Base-by-base conservation (phyloP, 2,329 filamentous ascomycete genomes). In the Tolypocladium capitatum region DNA sequence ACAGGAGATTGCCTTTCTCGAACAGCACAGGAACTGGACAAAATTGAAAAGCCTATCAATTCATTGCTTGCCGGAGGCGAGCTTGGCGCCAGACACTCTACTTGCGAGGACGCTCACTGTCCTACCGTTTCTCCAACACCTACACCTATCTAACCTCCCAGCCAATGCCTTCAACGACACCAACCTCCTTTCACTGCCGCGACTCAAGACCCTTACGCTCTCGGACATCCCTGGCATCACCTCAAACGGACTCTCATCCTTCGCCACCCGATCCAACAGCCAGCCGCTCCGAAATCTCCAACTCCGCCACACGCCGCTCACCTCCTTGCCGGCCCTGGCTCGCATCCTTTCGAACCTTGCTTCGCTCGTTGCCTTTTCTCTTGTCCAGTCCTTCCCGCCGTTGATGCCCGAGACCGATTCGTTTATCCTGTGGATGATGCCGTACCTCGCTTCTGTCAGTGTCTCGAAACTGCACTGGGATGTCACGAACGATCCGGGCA, bases 401-500 rank as follows among this genome's bases (percentile, higher is more conserved):
- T 59, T 68, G n/a, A 73, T 82, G 55, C 70, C 78, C 0, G 64
- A 70, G 14, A 73, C 73, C 46, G 73, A 75, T 50, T 70, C 72
- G 31, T 74, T 74, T 47, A 53, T 59, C 5, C 72, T 83, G 48
- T 80, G 75, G 68, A 73, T 83, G 52, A 81, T 80, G 63, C 80
- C 80, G 0, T 83, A 82, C 54, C 68, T 83, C 9, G 78, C 77
- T 0, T 81, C 76, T 0, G 48, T 57, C 1, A 75, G 71, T 9
- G 60, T 84, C 5, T 63, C 63, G 24, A 70, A 65, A 45, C 66
- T 84, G 4, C 80, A 83, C 62, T 84, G 80, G 80, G 80, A 83
- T 55, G 74, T 86, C 27, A 75, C 77, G 28, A 67, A 72, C 36
- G 67, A 71, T 33, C 67, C 69, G 13, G 60, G 67, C 18, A 59